Evolutionary conservation across 805 yeast species (phyloP).

Genomic region (Priceomyces haplophilus): DNA sequence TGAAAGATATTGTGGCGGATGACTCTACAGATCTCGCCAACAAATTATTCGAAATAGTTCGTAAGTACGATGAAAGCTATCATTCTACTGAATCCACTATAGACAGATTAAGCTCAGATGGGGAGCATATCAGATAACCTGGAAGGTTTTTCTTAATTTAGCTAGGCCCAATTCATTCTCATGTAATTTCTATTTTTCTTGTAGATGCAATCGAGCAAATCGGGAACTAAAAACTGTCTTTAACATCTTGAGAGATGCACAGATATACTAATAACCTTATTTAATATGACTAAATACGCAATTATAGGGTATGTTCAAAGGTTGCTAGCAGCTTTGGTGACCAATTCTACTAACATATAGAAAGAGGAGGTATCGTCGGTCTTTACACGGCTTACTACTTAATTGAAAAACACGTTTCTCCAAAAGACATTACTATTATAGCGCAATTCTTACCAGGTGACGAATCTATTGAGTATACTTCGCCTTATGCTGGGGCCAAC

Average conservation of each 20-base stretch:
- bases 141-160: too few species aligned
- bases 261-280: too few species aligned
- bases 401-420: conserved; percentile 4
- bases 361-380: conserved; percentile 5
- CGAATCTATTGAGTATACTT: conserved; percentile 66
- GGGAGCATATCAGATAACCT: conserved; percentile 4
- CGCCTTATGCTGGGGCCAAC: conserved; percentile 68
- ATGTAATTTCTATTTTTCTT: not conserved
- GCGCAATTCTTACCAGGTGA: conserved; percentile 79
- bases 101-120: conserved; percentile 6
- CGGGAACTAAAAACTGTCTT: too few species aligned
- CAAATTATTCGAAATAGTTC: conserved; percentile 30
- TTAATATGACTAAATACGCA: conserved; percentile 20
- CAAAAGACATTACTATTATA: conserved; percentile 46
- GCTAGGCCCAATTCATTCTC: too few species aligned
- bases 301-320: conserved; percentile 27
- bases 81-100: conserved; percentile 5
- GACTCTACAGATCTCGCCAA: conserved; percentile 43
- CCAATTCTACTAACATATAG: conserved; percentile 52
- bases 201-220: not conserved
- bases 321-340: conserved; percentile 4
- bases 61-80: conserved; percentile 31
- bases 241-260: too few species aligned
- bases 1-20: conserved; percentile 56
- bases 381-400: conserved; percentile 6